Evolutionary conservation across 306 rosid species (phyloP).

Genomic region (Cicer cuneatum): DNA sequence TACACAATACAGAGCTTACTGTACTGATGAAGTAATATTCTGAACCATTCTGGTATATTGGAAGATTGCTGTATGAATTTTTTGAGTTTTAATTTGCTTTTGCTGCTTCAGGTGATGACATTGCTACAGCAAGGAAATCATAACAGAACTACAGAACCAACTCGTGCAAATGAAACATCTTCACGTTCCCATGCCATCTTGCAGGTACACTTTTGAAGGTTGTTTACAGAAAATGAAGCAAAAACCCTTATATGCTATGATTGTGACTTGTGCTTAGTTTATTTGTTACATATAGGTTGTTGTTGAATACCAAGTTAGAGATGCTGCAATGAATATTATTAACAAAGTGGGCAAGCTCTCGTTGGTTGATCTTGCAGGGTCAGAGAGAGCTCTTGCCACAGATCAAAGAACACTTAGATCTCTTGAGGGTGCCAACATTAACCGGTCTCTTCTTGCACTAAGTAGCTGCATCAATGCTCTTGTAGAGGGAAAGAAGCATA

Average conservation of each 20-base stretch:
- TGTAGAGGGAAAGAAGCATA: slow-evolving; percentile 92
- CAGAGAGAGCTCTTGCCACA: slow-evolving; percentile 95
- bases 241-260: neutral
- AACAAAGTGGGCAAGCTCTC: slow-evolving; percentile 86
- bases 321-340: slow-evolving; percentile 68
- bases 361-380: slow-evolving; percentile 90
- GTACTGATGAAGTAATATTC: slow-evolving; percentile 76
- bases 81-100: neutral
- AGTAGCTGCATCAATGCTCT: slow-evolving; percentile 95
- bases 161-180: slow-evolving; percentile 64
- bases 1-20: slow-evolving; percentile 84
- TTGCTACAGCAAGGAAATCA: neutral
- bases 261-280: slow-evolving; percentile 2
- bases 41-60: neutral
- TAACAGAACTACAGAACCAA: neutral
- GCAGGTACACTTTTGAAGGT: slow-evolving; percentile 59
- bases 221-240: neutral
- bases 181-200: slow-evolving; percentile 94
- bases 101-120: neutral
- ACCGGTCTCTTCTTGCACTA: slow-evolving; percentile 87
- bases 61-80: neutral
- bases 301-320: slow-evolving; percentile 79
- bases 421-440: slow-evolving; percentile 92
- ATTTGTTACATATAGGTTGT: slow-evolving; percentile 62
- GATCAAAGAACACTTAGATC: slow-evolving; percentile 92